Conservation (phyloP, 257 asterid species). For the Fraxinus cuspidata region DNA sequence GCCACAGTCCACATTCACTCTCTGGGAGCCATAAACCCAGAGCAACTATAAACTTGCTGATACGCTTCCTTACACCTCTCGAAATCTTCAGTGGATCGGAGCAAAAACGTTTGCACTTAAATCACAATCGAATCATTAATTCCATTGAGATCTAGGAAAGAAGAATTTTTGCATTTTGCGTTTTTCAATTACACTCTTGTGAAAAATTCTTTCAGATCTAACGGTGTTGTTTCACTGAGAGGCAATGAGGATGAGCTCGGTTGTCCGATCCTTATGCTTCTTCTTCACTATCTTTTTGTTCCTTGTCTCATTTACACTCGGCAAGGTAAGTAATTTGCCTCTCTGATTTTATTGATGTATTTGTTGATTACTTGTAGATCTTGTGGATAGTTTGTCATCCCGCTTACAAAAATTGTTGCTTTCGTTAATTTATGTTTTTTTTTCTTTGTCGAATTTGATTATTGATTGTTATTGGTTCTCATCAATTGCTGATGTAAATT, state of each 20-base stretch:
- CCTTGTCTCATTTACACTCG: slow-evolving; percentile 43
- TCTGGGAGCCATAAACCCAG: slow-evolving; percentile 33
- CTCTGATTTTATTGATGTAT: slow-evolving; percentile 12
- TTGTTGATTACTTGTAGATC: slow-evolving; percentile 14
- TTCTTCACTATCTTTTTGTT: slow-evolving; percentile 32
- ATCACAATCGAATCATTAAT: slow-evolving; percentile 16
- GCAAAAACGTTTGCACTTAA: slow-evolving; percentile 1
- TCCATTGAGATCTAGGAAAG: slow-evolving; percentile 40
- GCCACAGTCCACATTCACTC: slow-evolving; percentile 25
- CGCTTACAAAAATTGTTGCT: not conserved
- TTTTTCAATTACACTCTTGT: slow-evolving; percentile 8
- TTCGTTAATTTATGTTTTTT: not conserved
- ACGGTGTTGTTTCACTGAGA: slow-evolving; percentile 18
- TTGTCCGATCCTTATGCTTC: slow-evolving; percentile 36
- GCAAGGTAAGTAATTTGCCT: slow-evolving; percentile 45
- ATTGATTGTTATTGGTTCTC: not conserved
- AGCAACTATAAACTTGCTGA: slow-evolving; percentile 6
- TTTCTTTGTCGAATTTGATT: not conserved
- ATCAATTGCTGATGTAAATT: not conserved
- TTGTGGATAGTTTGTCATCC: slow-evolving; percentile 17
- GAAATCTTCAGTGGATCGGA: slow-evolving; percentile 23
- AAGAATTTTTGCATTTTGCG: slow-evolving; percentile 9
- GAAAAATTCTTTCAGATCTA: slow-evolving; percentile 39
- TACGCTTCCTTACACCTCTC: slow-evolving; percentile 9
- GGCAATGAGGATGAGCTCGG: slow-evolving; percentile 64